A percentile compares a stretch with the other conserved stretches of the same genome.
Conservation (phyloP, 371 early-diverging fungal genomes). For the Rhizopus delemar region DNA sequence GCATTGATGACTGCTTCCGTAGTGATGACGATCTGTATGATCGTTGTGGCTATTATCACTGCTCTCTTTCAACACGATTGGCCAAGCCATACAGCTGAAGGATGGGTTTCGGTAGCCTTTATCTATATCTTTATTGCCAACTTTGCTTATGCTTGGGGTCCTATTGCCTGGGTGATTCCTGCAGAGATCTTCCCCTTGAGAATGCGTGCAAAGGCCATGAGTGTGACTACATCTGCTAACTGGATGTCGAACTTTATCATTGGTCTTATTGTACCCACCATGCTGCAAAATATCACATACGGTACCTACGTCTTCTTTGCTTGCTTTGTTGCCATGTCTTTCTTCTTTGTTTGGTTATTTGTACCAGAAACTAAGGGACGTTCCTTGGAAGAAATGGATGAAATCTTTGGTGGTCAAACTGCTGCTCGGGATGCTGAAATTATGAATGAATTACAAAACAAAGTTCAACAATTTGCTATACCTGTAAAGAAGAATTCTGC, state of each 20-base stretch:
- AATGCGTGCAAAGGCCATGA: slow-evolving; percentile 79
- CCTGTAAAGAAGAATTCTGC: not conserved
- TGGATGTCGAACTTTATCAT: slow-evolving; percentile 82
- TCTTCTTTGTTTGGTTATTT: slow-evolving; percentile 40
- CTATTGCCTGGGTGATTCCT: slow-evolving; percentile 88
- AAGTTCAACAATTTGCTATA: slow-evolving; percentile 9
- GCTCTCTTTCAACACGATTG: slow-evolving; percentile 39
- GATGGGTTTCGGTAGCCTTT: slow-evolving; percentile 53
- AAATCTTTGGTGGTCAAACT: slow-evolving; percentile 45
- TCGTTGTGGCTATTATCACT: slow-evolving; percentile 45
- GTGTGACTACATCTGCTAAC: slow-evolving; percentile 85
- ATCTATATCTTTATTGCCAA: slow-evolving; percentile 61
- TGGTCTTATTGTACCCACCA: slow-evolving; percentile 61
- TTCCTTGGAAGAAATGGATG: slow-evolving; percentile 56
- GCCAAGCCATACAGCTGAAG: slow-evolving; percentile 34
- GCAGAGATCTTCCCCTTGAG: slow-evolving; percentile 82
- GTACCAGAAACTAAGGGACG: slow-evolving; percentile 53
- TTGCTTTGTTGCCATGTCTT: slow-evolving; percentile 33
- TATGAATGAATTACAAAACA: slow-evolving; percentile 24
- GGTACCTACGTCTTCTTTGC: slow-evolving; percentile 63
- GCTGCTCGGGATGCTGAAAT: slow-evolving; percentile 30
- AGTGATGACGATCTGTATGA: slow-evolving; percentile 34
- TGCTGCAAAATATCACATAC: slow-evolving; percentile 62
- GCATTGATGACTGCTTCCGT: slow-evolving; percentile 52
- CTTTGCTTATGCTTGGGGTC: slow-evolving; percentile 71